Evolutionary conservation across 768 basidiomycete species (phyloP).

Genomic region (Cantharellus anzutake): DNA sequence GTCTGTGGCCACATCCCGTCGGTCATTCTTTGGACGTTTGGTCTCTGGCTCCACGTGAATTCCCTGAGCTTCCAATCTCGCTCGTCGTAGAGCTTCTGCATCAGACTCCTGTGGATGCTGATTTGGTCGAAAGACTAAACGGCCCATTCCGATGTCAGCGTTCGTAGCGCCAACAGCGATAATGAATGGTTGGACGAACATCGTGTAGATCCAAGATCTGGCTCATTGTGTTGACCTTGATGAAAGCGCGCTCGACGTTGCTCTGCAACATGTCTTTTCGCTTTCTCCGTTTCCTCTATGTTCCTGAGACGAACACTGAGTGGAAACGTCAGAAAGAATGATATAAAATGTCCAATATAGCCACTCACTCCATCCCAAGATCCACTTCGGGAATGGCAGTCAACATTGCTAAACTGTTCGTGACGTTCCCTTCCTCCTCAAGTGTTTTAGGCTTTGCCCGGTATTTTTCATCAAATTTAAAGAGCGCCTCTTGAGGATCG

Average conservation of each 20-base stretch:
- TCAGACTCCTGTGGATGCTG: slow-evolving; percentile 61
- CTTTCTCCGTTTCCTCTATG: slow-evolving; percentile 95
- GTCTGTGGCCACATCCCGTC: slow-evolving; percentile 69
- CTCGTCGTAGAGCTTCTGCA: slow-evolving; percentile 66
- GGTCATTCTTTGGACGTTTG: slow-evolving; percentile 22
- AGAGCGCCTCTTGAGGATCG: slow-evolving; percentile 66
- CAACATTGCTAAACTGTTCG: slow-evolving; percentile 85
- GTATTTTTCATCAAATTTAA: slow-evolving; percentile 40
- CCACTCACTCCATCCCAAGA: slow-evolving; percentile 88
- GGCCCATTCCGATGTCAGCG: neutral
- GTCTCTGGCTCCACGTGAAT: slow-evolving; percentile 4
- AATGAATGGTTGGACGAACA: slow-evolving; percentile 35
- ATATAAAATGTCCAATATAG: neutral
- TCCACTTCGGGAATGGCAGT: slow-evolving; percentile 98
- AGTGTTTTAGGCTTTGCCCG: slow-evolving; percentile 19
- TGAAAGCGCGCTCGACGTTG: slow-evolving; percentile 34
- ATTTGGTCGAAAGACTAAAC: slow-evolving; percentile 58
- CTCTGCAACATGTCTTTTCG: slow-evolving; percentile 71
- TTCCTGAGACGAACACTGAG: slow-evolving; percentile 72
- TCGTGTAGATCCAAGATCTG: slow-evolving; percentile 68
- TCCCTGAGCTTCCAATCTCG: slow-evolving; percentile 74
- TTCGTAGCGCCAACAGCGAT: neutral
- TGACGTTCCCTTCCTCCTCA: slow-evolving; percentile 66
- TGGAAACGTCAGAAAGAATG: neutral
- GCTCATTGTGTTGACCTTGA: slow-evolving; percentile 42